Evolutionary conservation across 2,329 filamentous ascomycete genomes (phyloP).

Genomic region (Rutstroemia sp.): DNA sequence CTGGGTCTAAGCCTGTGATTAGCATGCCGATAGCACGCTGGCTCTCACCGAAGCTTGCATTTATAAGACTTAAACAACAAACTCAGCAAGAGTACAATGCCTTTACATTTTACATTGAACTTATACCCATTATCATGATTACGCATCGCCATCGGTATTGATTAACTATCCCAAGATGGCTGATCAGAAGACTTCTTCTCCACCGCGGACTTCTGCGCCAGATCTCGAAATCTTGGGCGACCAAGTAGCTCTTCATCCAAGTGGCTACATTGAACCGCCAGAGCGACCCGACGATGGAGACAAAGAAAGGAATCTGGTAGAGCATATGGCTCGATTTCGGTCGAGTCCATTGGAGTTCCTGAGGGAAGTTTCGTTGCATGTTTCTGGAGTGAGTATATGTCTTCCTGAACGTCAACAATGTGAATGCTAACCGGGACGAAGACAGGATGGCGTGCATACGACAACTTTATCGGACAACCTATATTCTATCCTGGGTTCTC

Average conservation of each 20-base stretch:
- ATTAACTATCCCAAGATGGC: slow-evolving; percentile 27
- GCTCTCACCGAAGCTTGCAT: slow-evolving; percentile 3
- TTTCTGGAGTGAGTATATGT: slow-evolving; percentile 54
- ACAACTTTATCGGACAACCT: slow-evolving; percentile 81
- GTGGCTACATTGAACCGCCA: slow-evolving; percentile 53
- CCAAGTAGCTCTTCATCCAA: slow-evolving; percentile 66
- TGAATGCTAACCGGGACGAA: neutral
- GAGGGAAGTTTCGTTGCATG: slow-evolving; percentile 86
- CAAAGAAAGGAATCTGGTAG: slow-evolving; percentile 64
- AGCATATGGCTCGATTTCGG: slow-evolving; percentile 82
- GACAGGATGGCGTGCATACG: slow-evolving; percentile 91
- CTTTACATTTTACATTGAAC: neutral
- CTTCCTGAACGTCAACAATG: neutral
- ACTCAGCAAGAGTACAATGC: neutral
- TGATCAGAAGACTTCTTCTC: slow-evolving; percentile 16
- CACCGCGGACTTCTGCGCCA: slow-evolving; percentile 49
- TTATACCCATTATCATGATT: neutral
- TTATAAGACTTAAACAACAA: neutral
- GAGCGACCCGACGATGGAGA: slow-evolving; percentile 39
- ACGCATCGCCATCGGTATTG: neutral
- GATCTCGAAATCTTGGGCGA: slow-evolving; percentile 72
- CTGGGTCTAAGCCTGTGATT: neutral
- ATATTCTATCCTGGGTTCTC: slow-evolving; percentile 90
- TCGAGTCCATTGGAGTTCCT: slow-evolving; percentile 69
- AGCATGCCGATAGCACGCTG: neutral